Conservation (phyloP, 768 basidiomycete species). For the Mycena floridula region DNA sequence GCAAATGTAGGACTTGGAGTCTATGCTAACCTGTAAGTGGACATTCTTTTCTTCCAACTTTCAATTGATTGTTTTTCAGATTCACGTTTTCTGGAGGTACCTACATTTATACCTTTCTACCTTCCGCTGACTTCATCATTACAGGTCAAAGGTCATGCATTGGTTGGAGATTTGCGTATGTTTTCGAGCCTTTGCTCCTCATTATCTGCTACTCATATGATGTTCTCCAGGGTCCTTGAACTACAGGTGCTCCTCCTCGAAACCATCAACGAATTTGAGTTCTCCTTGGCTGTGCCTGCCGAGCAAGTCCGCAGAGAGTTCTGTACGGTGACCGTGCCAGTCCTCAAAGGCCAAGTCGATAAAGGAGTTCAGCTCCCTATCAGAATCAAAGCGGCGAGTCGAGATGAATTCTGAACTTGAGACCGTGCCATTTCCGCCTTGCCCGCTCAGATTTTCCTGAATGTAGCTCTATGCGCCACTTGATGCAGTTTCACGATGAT, state of each 20-base stretch:
- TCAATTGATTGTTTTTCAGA: not conserved
- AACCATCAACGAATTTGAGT: constrained; percentile 31
- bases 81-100: constrained; percentile 5
- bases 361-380: constrained; percentile 5
- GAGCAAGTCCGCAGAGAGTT: not conserved
- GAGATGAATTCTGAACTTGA: too few species aligned
- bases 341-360: constrained; percentile 1
- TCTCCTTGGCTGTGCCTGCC: constrained; percentile 21
- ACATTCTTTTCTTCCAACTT: not conserved
- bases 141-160: not conserved
- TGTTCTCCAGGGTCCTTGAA: constrained; percentile 23
- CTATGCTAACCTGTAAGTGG: constrained; percentile 17
- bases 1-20: constrained; percentile 14
- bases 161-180: constrained; percentile 16
- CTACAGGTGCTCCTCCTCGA: constrained; percentile 37
- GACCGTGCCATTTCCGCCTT: too few species aligned
- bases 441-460: too few species aligned
- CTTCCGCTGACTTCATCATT: constrained; percentile 1
- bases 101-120: too few species aligned
- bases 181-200: constrained; percentile 1
- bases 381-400: not conserved
- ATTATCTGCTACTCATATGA: constrained; percentile 1
- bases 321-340: constrained; percentile 1
- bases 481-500: too few species aligned
- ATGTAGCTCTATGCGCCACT: too few species aligned